These are phyloP conservation scores for Omphalea diandra DNA, from an alignment of 441 rosid genomes.

Conservation along the genomic window DNA sequence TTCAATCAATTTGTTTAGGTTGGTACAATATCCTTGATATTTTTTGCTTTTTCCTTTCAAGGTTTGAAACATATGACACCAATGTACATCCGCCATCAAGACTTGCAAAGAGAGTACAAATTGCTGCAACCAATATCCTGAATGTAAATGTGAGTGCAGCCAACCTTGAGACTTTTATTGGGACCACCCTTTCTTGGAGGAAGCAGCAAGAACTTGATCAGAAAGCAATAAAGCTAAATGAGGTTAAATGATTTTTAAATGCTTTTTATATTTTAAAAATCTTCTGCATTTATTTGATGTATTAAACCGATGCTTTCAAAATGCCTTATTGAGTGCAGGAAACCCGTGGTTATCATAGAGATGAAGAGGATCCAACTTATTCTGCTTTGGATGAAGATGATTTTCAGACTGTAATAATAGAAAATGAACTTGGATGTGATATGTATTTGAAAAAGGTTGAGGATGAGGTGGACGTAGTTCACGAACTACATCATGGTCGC, in stretches of 20 bases:
- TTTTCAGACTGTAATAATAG: conserved; percentile 76
- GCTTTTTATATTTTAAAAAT: conserved; percentile 8
- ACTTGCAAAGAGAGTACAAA: conserved; percentile 80
- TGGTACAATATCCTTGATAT: conserved; percentile 15
- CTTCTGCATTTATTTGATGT: conserved; percentile 6
- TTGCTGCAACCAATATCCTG: conserved; percentile 82
- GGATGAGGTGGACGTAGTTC: conserved; percentile 55
- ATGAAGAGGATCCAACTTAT: conserved; percentile 59
- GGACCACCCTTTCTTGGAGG: conserved; percentile 87
- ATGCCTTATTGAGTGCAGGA: conserved; percentile 50
- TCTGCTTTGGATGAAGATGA: conserved; percentile 99
- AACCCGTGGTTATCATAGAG: conserved; percentile 41
- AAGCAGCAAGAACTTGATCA: conserved; percentile 87
- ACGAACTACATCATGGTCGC: conserved; percentile 61
- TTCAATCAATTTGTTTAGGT: neutral
- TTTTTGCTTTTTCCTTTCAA: conserved; percentile 29
- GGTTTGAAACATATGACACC: conserved; percentile 92
- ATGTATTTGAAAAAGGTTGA: conserved; percentile 75
- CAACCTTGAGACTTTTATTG: conserved; percentile 79
- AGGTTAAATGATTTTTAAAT: conserved; percentile 44
- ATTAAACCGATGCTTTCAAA: neutral
- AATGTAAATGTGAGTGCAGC: conserved; percentile 93
- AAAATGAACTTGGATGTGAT: conserved; percentile 91
- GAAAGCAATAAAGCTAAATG: conserved; percentile 70
- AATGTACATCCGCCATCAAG: conserved; percentile 52